Base-by-base conservation (phyloP, 108 stramenopile species). In the Fistulifera solaris region DNA sequence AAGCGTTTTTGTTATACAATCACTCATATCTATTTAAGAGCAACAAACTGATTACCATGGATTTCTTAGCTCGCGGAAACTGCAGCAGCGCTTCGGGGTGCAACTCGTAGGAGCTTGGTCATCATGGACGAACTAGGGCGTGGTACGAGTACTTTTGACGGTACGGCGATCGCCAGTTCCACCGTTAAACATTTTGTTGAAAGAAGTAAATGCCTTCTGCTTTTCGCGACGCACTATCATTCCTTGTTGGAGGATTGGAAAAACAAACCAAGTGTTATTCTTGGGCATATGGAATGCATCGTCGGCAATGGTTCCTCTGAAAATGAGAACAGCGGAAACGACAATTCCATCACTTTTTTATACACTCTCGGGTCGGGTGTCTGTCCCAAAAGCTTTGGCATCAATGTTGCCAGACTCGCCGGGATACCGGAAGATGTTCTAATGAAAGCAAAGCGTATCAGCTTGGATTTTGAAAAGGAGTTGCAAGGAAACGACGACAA, bases 171-270 rank as follows among this genome's bases (percentile, higher is more conserved):
- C 76, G 99, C 99, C 6, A 87, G 93, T 65, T 95, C 98, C 14
- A 93, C 94, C 8, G 91, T 96, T 23, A 77, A 94, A 63, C 88
- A 93, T 61, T 69, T 99, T 8, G 88, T 99, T 10, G 77, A 91
- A 63, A 58, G 86, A 6, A 86, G 75, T 38, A 65, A 82, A 58
- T 97, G 94, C 70, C 61, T 96, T 51, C 71, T 75, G 13, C 68
- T 99, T 61, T 99, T 99, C 59, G 99, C 99, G 15, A 99, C 99
- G 17, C 99, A 99, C 65, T 96, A 96, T 61, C 99, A 99, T 65
- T 82, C 88, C 18, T 70, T 99, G 25, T 72, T 98, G 11, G 94
- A 95, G 50, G 96, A 98, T 58, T 99, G 96, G 94, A 75, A 81
- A 45, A 40, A 70, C 39, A 69, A 88, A 47, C 63, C 75, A 16